phyloP scores from a whole-genome alignment of 345 rosid species.

The Geranium rotundifolium region DNA sequence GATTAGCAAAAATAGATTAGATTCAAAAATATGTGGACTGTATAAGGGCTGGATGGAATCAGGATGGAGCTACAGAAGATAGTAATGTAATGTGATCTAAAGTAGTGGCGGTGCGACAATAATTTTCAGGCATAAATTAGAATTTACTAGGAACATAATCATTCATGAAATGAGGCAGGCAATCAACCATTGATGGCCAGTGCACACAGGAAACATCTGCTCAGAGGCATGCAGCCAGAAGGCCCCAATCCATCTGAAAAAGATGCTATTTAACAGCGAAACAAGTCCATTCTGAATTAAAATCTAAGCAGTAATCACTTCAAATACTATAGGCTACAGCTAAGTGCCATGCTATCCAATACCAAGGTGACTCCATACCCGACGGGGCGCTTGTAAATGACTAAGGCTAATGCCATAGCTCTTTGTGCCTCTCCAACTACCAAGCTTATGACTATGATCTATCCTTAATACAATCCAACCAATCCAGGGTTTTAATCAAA shows the following conservation, averaged over 20 bases:
- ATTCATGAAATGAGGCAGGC: not conserved
- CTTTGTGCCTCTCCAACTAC: not conserved
- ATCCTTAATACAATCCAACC: no score
- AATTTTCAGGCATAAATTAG: no score
- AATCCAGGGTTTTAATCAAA: no score
- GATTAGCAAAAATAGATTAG: no score
- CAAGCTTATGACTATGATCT: not conserved
- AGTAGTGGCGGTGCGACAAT: no score
- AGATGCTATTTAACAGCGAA: not conserved
- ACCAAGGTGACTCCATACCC: not conserved
- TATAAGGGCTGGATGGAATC: not conserved
- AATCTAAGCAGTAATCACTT: not conserved
- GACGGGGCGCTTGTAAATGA: no score
- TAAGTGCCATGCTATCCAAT: not conserved
- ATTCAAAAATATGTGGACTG: no score
- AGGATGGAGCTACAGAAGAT: not conserved
- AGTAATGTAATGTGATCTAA: no score
- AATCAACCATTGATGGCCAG: not conserved
- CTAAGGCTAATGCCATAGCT: no score
- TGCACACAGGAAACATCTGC: not conserved
- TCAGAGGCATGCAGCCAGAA: not conserved
- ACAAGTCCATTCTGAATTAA: not conserved
- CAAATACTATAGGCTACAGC: not conserved
- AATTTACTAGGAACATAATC: no score
- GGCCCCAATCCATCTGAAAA: not conserved